These are phyloP conservation scores for Magnusiomyces magnusii DNA, from an alignment of 1,139 yeast genomes.

Conservation along the genomic window DNA sequence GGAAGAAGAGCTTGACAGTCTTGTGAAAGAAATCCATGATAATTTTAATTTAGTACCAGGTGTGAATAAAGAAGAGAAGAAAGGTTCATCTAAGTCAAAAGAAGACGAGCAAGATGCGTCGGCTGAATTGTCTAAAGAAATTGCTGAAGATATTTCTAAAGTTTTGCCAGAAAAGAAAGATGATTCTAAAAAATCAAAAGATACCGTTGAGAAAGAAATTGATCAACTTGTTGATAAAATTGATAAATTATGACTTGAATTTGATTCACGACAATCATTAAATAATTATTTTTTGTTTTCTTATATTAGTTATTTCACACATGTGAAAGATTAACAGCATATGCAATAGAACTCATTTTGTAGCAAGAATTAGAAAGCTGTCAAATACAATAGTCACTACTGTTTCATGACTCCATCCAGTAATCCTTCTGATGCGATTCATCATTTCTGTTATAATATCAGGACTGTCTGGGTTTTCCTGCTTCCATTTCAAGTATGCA, in stretches of 20 bases:
- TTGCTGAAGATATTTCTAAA: not conserved
- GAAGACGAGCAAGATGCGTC: not conserved
- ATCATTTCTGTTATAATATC: too few relatives aligned
- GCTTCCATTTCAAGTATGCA: too few relatives aligned
- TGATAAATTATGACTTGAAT: not conserved
- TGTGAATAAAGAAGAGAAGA: not conserved
- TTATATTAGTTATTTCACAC: too few relatives aligned
- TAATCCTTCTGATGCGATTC: too few relatives aligned
- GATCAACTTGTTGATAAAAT: not conserved
- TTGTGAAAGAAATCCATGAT: slow-evolving; percentile 18
- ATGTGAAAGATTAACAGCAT: too few relatives aligned
- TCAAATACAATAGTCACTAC: too few relatives aligned
- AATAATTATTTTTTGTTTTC: too few relatives aligned
- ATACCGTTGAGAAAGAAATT: not conserved
- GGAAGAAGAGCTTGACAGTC: slow-evolving; percentile 43
- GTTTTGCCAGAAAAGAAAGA: not conserved
- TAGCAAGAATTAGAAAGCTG: too few relatives aligned
- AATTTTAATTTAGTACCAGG: not conserved
- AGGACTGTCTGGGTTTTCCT: too few relatives aligned
- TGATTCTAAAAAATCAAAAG: not conserved
- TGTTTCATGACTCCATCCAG: too few relatives aligned
- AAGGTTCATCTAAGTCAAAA: not conserved
- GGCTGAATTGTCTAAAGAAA: not conserved
- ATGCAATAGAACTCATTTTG: too few relatives aligned
- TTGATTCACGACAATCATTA: too few relatives aligned